Evolutionary conservation across 2,329 filamentous ascomycete species (phyloP).

Genomic region (Huntiella moniliformis): DNA sequence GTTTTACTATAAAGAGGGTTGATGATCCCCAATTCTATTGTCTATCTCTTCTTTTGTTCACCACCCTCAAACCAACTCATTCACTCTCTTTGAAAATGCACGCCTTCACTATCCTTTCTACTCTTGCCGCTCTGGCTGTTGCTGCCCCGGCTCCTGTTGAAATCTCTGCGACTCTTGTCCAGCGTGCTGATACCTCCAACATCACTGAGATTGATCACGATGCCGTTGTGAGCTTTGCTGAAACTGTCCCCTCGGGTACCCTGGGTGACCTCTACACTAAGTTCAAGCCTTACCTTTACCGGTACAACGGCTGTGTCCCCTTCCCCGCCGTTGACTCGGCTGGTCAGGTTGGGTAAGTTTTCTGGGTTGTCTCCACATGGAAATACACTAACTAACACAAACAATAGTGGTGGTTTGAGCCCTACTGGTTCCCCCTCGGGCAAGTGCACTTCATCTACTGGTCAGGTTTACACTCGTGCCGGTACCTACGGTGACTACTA

Average conservation of each 20-base stretch:
- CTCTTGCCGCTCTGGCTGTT: neutral
- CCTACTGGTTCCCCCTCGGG: conserved; percentile 17
- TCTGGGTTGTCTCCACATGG: neutral
- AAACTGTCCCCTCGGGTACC: conserved; percentile 17
- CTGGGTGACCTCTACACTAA: conserved; percentile 18
- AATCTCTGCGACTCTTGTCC: conserved; percentile 1
- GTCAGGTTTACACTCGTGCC: conserved; percentile 23
- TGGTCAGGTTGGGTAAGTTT: conserved; percentile 35
- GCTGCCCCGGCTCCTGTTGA: conserved; percentile 2
- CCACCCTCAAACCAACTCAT: neutral
- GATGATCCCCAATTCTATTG: neutral
- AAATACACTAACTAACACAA: neutral
- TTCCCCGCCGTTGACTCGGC: conserved; percentile 40
- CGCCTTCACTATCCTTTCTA: neutral
- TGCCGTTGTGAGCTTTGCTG: conserved; percentile 18
- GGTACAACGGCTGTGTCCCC: conserved; percentile 41
- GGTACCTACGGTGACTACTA: conserved; percentile 16
- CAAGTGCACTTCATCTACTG: conserved; percentile 19
- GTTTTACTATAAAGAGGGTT: no score
- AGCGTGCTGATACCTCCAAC: conserved; percentile 9
- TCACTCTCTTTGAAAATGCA: conserved; percentile 4
- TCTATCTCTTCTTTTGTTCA: neutral
- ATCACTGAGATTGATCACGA: conserved; percentile 16
- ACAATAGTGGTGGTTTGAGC: conserved; percentile 19
- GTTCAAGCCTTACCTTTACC: conserved; percentile 19